These are phyloP conservation scores for Pseudogymnoascus sp. DNA, from an alignment of 2,329 filamentous ascomycete genomes.

Conservation along the genomic window DNA sequence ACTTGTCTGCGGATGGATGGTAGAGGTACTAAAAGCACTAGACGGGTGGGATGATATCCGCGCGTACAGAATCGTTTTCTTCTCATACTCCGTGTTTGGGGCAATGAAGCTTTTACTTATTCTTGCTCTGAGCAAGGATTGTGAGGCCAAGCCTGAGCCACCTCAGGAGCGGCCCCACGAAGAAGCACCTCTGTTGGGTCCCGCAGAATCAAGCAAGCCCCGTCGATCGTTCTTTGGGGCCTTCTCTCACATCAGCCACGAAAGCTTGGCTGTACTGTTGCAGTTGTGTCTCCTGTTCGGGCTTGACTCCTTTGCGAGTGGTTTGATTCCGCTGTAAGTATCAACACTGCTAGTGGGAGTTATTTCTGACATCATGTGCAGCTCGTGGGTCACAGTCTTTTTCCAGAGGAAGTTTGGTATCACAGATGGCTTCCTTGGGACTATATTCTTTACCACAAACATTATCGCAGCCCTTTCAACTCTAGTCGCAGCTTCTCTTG, in stretches of 20 bases:
- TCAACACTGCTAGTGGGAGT: constrained; percentile 37
- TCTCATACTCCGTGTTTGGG: constrained; percentile 50
- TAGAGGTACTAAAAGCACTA: constrained; percentile 41
- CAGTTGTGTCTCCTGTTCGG: constrained; percentile 61
- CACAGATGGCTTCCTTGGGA: constrained; percentile 43
- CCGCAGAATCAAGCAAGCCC: constrained; percentile 16
- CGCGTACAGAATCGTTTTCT: constrained; percentile 51
- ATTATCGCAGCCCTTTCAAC: constrained; percentile 46
- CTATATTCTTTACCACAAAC: constrained; percentile 48
- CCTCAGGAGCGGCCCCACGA: constrained; percentile 25
- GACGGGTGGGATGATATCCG: constrained; percentile 38
- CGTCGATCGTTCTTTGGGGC: constrained; percentile 18
- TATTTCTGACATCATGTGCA: constrained; percentile 34
- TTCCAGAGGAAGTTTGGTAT: constrained; percentile 44
- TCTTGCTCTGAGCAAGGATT: constrained; percentile 39
- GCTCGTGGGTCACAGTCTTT: constrained; percentile 53
- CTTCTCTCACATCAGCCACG: constrained; percentile 48
- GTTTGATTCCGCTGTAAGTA: constrained; percentile 56
- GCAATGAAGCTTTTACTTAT: constrained; percentile 48
- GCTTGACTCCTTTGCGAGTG: constrained; percentile 63
- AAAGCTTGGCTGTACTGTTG: constrained; percentile 47
- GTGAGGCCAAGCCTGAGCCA: constrained; percentile 29
- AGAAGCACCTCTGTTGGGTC: constrained; percentile 24
- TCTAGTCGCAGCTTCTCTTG: constrained; percentile 46
- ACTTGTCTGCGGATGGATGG: constrained; percentile 51